Evolutionary conservation across 2,329 filamentous ascomycete species (phyloP).

Genomic region (Huntiella omanensis): DNA sequence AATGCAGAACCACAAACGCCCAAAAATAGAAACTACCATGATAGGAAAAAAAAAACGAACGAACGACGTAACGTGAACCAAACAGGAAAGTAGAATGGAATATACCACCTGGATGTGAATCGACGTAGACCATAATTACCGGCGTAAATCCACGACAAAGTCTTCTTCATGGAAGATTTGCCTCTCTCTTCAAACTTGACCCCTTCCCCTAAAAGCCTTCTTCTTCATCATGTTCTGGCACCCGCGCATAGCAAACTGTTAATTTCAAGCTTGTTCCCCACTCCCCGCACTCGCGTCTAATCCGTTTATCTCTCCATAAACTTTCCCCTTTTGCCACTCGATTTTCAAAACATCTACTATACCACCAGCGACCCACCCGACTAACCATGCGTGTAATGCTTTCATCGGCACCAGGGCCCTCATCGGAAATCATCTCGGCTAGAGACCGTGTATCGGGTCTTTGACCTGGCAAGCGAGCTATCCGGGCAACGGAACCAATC

Average conservation of each 20-base stretch:
- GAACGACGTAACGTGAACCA: not conserved
- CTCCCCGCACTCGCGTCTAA: conserved; percentile 72
- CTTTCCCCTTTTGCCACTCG: conserved; percentile 25
- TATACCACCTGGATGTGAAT: not conserved
- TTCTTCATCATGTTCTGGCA: conserved; percentile 31
- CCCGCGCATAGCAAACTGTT: conserved; percentile 78
- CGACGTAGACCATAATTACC: conserved; percentile 5
- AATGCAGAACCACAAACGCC: too few species aligned
- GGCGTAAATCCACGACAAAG: too few species aligned
- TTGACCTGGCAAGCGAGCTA: conserved; percentile 17
- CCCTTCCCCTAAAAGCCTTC: too few species aligned
- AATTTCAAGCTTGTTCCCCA: conserved; percentile 76
- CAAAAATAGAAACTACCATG: not conserved
- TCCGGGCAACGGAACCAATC: conserved; percentile 26
- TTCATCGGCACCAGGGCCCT: conserved; percentile 54
- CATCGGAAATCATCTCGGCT: conserved; percentile 54
- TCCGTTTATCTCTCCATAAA: conserved; percentile 59
- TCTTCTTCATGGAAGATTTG: too few species aligned
- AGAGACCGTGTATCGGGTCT: conserved; percentile 34
- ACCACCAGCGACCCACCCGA: conserved; percentile 91
- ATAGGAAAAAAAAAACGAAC: not conserved
- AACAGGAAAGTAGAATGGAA: conserved; percentile 1
- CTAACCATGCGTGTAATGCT: conserved; percentile 85
- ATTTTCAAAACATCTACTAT: conserved; percentile 75
- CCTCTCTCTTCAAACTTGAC: too few species aligned